Percentiles rank a stretch among this genome's conserved stretches.
Evolutionary conservation across 768 basidiomycete genomes (phyloP).

Genomic region (Mycena metata): DNA sequence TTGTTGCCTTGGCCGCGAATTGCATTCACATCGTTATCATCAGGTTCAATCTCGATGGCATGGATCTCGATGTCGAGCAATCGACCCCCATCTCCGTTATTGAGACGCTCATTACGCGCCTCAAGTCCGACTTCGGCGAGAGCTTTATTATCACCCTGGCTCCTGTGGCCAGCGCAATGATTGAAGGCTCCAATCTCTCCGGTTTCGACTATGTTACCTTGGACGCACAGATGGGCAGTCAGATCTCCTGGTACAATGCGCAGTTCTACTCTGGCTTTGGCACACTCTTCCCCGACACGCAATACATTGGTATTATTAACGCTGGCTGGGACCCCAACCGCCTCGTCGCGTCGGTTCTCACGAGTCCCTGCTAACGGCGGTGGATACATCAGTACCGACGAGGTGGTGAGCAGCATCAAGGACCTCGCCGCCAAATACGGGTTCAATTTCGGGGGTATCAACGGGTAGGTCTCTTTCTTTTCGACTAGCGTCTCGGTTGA

Average conservation of each 20-base stretch:
- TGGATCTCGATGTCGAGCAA: slow-evolving; percentile 47
- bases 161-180: slow-evolving; percentile 43
- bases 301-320: slow-evolving; percentile 42
- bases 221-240: slow-evolving; percentile 27
- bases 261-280: slow-evolving; percentile 47
- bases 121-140: slow-evolving; percentile 43
- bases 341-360: slow-evolving; percentile 41
- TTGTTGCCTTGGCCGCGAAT: not conserved
- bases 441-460: slow-evolving; percentile 42
- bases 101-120: slow-evolving; percentile 39
- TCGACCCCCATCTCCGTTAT: slow-evolving; percentile 32
- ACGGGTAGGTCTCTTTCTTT: slow-evolving; percentile 28
- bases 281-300: slow-evolving; percentile 36
- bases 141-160: slow-evolving; percentile 46
- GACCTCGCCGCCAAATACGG: slow-evolving; percentile 39
- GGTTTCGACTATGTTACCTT: slow-evolving; percentile 44
- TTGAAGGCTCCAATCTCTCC: slow-evolving; percentile 42
- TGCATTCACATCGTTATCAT: not conserved
- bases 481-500: not conserved
- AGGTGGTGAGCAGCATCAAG: slow-evolving; percentile 37
- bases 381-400: slow-evolving; percentile 36
- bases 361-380: slow-evolving; percentile 41
- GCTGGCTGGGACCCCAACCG: slow-evolving; percentile 36
- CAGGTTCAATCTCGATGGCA: slow-evolving; percentile 43
- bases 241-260: slow-evolving; percentile 42